Percentiles rank a stretch among this genome's conserved stretches.
These are phyloP conservation scores for Acer campestre DNA, from an alignment of 345 rosid genomes.

Conservation along the genomic window DNA sequence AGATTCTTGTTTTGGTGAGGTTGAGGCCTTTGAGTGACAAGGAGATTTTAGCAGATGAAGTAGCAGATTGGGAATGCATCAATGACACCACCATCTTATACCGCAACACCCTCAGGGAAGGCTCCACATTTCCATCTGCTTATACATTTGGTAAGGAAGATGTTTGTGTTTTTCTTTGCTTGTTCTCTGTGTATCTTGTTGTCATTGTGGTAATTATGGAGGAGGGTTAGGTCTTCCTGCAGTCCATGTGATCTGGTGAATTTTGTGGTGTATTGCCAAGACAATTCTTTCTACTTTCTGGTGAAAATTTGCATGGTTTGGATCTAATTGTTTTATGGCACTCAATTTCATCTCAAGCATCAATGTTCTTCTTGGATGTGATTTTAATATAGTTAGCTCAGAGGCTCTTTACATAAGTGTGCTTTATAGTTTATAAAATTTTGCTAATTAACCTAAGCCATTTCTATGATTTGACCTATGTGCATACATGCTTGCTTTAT, in stretches of 20 bases:
- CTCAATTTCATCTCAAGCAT: conserved; percentile 4
- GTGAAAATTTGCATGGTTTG: neutral
- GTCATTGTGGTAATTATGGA: neutral
- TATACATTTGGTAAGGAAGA: conserved; percentile 75
- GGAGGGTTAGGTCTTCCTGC: conserved; percentile 10
- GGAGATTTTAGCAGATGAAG: conserved; percentile 74
- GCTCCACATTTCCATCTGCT: conserved; percentile 88
- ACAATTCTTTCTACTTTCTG: conserved; percentile 6
- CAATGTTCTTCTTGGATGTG: neutral
- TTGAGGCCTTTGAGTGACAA: conserved; percentile 91
- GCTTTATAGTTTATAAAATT: neutral
- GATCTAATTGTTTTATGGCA: neutral
- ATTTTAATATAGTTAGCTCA: neutral
- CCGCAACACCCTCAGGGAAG: conserved; percentile 92
- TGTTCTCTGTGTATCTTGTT: neutral
- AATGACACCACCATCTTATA: conserved; percentile 78
- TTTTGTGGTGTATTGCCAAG: neutral
- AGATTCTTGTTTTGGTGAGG: conserved; percentile 89
- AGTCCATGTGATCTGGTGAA: neutral
- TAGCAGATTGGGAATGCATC: conserved; percentile 98
- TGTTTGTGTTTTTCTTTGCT: neutral
- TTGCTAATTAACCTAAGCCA: neutral
- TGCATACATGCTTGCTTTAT: neutral
- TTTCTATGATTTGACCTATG: conserved; percentile 12
- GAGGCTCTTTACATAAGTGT: neutral